phyloP scores from a whole-genome alignment of 352 stramenopile species.

The Phytopythium cucurbitacearum region DNA sequence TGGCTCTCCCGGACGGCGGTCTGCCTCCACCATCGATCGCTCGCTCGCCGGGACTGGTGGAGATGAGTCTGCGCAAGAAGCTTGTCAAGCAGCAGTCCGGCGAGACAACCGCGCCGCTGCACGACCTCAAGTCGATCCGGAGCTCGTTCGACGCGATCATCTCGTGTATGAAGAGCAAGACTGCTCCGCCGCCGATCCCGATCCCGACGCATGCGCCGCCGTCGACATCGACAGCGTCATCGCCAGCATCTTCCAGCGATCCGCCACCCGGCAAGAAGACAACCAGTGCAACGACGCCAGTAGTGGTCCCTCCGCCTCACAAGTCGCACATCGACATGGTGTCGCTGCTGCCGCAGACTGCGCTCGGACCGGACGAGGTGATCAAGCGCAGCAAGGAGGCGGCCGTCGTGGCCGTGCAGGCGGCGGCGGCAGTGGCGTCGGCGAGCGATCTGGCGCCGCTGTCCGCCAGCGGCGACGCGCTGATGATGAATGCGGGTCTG shows the following conservation, averaged over 20 bases:
- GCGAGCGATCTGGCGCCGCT: conserved; percentile 41
- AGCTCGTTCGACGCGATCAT: conserved; percentile 82
- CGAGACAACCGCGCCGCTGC: conserved; percentile 16
- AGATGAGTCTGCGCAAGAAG: conserved; percentile 50
- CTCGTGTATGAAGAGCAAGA: conserved; percentile 84
- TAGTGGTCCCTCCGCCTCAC: conserved; percentile 50
- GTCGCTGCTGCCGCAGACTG: conserved; percentile 40
- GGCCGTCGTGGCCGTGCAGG: conserved; percentile 68
- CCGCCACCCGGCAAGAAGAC: conserved; percentile 10
- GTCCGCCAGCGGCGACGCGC: conserved; percentile 41
- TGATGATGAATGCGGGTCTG: conserved; percentile 19
- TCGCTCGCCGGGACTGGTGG: conserved; percentile 39
- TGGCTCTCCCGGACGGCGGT: conserved; percentile 45
- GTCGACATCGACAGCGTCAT: conserved; percentile 10
- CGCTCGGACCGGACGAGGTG: conserved; percentile 73
- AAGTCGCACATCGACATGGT: conserved; percentile 81
- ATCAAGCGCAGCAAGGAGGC: conserved; percentile 86
- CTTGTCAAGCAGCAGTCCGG: conserved; percentile 16
- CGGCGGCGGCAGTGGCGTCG: conserved; percentile 56
- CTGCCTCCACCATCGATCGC: conserved; percentile 62
- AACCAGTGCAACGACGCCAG: conserved; percentile 22
- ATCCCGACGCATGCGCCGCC: conserved; percentile 27
- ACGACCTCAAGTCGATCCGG: conserved; percentile 77
- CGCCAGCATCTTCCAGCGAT: no score
- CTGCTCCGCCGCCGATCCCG: conserved; percentile 41